Evolutionary conservation across 176 grass and related monocot species (phyloP).

Genomic region (Musa troglodytarum): DNA sequence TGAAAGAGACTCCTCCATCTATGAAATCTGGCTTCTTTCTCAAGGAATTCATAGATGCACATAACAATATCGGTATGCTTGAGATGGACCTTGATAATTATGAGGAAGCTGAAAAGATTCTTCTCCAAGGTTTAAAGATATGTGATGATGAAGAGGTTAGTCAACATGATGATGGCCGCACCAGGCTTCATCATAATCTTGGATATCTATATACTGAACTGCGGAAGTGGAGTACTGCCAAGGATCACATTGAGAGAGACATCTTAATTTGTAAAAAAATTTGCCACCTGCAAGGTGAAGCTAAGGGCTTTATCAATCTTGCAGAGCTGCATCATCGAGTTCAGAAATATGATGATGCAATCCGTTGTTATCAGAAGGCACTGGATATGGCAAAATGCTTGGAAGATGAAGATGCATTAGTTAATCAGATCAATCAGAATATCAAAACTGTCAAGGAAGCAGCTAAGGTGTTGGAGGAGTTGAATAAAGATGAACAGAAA

Average conservation of each 20-base stretch:
- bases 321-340: constrained; percentile 48
- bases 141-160: constrained; percentile 91
- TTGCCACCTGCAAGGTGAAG: constrained; percentile 73
- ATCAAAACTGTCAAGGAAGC: constrained; percentile 67
- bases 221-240: constrained; percentile 56
- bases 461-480: constrained; percentile 41
- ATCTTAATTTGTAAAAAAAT: constrained; percentile 77
- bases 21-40: constrained; percentile 36
- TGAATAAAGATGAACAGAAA: constrained; percentile 70
- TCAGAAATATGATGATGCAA: constrained; percentile 59
- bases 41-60: constrained; percentile 81
- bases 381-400: constrained; percentile 39
- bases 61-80: constrained; percentile 95
- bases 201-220: constrained; percentile 75
- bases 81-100: constrained; percentile 82
- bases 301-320: constrained; percentile 89
- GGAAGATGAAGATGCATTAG: constrained; percentile 71
- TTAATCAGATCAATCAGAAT: constrained; percentile 61
- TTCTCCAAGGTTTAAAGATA: constrained; percentile 63
- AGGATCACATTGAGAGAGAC: constrained; percentile 60
- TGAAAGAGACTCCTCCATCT: constrained; percentile 42
- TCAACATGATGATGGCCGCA: constrained; percentile 66
- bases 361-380: constrained; percentile 66
- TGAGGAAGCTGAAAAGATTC: constrained; percentile 64
- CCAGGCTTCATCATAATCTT: constrained; percentile 86